phyloP scores from a whole-genome alignment of 192 early-diverging fungal species.

The Allomyces macrogynus region DNA sequence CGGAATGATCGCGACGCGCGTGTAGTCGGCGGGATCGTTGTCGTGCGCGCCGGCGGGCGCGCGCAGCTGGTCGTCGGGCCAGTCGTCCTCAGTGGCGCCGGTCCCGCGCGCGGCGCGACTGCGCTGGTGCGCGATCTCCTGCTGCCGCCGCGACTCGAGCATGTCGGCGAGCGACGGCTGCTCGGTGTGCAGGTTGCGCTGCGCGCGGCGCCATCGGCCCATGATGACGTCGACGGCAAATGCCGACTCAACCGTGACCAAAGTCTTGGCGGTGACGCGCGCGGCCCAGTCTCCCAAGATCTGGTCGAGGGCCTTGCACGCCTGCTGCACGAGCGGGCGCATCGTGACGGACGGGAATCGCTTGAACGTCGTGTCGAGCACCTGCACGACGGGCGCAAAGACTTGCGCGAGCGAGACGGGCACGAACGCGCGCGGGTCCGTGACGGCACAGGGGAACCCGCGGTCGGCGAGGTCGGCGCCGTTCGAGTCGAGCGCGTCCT shows the following conservation, averaged over 20 bases:
- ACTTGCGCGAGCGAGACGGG: background rate
- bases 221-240: background rate
- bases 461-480: background rate
- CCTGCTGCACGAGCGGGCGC: background rate
- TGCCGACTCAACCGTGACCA: background rate
- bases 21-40: constrained; percentile 25
- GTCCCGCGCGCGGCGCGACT: background rate
- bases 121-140: background rate
- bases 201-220: background rate
- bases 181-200: background rate
- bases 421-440: background rate
- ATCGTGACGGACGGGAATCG: background rate
- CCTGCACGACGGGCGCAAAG: background rate
- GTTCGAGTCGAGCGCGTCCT: background rate
- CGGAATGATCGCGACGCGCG: constrained; percentile 26
- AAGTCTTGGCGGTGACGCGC: background rate
- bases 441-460: background rate
- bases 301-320: background rate
- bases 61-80: background rate
- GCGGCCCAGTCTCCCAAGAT: background rate
- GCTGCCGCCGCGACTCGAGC: background rate
- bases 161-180: background rate
- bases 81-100: background rate
- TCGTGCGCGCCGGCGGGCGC: constrained; percentile 12
- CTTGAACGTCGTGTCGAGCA: background rate